Percentiles rank a stretch among this genome's conserved stretches.
phyloP scores from a whole-genome alignment of 1,139 yeast species.

The Eremothecium sinecaudum region DNA sequence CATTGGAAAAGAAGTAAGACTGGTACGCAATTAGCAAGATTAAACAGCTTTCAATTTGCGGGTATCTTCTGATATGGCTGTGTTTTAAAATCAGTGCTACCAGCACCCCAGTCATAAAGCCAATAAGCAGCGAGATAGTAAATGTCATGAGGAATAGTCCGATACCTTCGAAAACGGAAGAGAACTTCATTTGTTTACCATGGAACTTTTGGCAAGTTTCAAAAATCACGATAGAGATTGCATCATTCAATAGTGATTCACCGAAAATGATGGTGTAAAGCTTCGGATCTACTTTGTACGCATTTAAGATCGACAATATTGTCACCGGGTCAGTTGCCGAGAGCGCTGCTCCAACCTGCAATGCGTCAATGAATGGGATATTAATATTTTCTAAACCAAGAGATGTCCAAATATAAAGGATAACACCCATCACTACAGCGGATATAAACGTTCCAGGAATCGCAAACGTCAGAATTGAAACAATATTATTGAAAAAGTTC shows the following conservation, averaged over 20 bases:
- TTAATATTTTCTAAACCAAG: slow-evolving; percentile 81
- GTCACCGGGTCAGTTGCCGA: slow-evolving; percentile 99
- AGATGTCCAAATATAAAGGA: slow-evolving; percentile 82
- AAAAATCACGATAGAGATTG: slow-evolving; percentile 97
- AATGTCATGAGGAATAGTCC: slow-evolving; percentile 91
- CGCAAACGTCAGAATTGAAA: slow-evolving; percentile 87
- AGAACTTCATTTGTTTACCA: slow-evolving; percentile 67
- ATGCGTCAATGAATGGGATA: slow-evolving; percentile 88
- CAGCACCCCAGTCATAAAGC: slow-evolving; percentile 74
- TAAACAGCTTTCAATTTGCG: slow-evolving; percentile 91
- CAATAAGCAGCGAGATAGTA: slow-evolving; percentile 85
- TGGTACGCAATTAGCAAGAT: slow-evolving; percentile 88
- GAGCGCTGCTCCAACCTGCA: slow-evolving; percentile 94
- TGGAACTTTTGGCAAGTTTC: slow-evolving; percentile 97
- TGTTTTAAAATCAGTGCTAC: slow-evolving; percentile 88
- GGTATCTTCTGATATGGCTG: slow-evolving; percentile 84
- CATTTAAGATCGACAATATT: slow-evolving; percentile 88
- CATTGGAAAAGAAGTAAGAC: slow-evolving; percentile 94
- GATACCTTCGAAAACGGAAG: slow-evolving; percentile 83
- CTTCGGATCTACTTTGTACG: slow-evolving; percentile 96
- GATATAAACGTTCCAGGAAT: slow-evolving; percentile 94
- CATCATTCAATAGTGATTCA: slow-evolving; percentile 89
- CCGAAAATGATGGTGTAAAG: slow-evolving; percentile 95
- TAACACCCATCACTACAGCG: slow-evolving; percentile 77
- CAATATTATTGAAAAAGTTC: slow-evolving; percentile 85